A percentile compares a stretch with the other conserved stretches of the same genome.
Conservation (phyloP, 148 eudicot genomes). For the Chenopodium album region DNA sequence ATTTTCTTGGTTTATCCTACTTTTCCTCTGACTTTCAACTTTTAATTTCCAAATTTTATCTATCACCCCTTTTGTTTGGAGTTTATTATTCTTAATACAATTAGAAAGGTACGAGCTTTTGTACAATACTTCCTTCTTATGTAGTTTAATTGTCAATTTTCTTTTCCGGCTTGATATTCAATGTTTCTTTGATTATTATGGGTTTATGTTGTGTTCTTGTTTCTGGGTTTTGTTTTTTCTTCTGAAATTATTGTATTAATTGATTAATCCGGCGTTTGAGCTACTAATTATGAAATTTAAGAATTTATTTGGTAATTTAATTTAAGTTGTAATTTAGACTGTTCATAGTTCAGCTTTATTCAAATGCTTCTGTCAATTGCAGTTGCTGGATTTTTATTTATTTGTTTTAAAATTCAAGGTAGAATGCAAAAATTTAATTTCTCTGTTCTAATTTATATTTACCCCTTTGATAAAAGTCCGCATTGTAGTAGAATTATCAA, state of each 20-base stretch:
- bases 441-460: background rate
- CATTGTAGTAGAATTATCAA: background rate
- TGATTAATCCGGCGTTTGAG: constrained; percentile 3
- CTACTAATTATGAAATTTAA: background rate
- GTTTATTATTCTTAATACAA: background rate
- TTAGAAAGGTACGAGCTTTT: constrained; percentile 17
- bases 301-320: background rate
- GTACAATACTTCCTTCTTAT: background rate
- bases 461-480: background rate
- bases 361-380: background rate
- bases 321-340: background rate
- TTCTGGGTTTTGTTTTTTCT: constrained; percentile 16
- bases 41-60: background rate
- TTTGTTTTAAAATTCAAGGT: background rate
- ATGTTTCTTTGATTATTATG: background rate
- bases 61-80: background rate
- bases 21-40: background rate
- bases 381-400: background rate
- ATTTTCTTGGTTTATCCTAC: constrained; percentile 20
- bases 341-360: background rate
- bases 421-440: background rate
- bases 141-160: background rate
- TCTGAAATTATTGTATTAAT: constrained; percentile 2
- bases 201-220: constrained; percentile 2
- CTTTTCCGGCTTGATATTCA: background rate